Conservation (phyloP, 768 basidiomycete genomes). For the Boletales sp. region DNA sequence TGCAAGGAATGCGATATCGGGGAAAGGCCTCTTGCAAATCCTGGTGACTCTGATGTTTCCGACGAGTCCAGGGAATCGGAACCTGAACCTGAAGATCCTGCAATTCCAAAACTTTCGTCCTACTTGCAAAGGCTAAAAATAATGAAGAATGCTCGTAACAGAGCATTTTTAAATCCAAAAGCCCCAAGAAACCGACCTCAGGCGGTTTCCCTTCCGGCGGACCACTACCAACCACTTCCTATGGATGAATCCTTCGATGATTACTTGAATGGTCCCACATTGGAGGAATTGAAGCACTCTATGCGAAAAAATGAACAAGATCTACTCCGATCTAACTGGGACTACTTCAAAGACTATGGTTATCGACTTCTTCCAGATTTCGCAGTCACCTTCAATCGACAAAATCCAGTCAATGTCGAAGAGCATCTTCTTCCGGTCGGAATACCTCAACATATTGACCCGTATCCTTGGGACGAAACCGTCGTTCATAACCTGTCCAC, state of each 20-base stretch:
- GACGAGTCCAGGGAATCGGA: not conserved
- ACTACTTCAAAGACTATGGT: conserved; percentile 6
- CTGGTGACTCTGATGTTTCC: not conserved
- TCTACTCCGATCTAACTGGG: not conserved
- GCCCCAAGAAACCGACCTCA: not conserved
- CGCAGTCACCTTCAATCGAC: not conserved
- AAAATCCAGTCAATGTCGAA: not conserved
- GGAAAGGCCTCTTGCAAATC: too few relatives aligned
- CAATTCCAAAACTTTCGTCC: not conserved
- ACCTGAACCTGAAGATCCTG: not conserved
- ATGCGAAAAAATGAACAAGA: not conserved
- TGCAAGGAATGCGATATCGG: not conserved
- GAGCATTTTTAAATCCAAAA: not conserved
- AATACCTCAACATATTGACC: not conserved
- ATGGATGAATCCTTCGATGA: not conserved
- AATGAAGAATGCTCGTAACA: not conserved
- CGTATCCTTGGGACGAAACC: not conserved
- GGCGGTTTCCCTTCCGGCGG: not conserved
- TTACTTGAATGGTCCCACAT: not conserved
- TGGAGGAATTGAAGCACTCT: not conserved
- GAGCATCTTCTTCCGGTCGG: conserved; percentile 4
- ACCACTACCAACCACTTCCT: not conserved
- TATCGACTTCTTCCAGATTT: conserved; percentile 3
- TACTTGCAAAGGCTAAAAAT: not conserved
- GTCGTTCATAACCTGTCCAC: not conserved